Percentiles rank a stretch among this genome's conserved stretches.
phyloP scores from a whole-genome alignment of 2,329 filamentous ascomycete genomes.

The Stachybotrys chartarum region DNA sequence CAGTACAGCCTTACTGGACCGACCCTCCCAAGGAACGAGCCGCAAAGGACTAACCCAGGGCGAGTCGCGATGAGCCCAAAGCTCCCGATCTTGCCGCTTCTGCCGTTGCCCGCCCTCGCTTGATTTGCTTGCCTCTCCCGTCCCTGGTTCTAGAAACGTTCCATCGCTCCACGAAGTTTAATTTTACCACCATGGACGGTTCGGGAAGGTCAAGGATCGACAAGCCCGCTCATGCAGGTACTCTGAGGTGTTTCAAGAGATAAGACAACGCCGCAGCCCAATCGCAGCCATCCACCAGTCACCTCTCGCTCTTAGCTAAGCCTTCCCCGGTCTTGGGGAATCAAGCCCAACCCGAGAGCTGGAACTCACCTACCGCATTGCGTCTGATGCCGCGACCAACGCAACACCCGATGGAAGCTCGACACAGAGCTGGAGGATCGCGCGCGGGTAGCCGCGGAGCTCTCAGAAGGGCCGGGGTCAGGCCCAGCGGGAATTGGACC shows the following conservation, averaged over 20 bases:
- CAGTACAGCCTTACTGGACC: too few species aligned
- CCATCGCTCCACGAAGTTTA: neutral
- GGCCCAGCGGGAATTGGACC: too few species aligned
- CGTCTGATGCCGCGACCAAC: neutral
- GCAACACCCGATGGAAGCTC: neutral
- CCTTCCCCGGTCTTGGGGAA: too few species aligned
- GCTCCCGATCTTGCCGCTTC: neutral
- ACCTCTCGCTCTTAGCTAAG: neutral
- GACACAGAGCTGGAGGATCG: neutral
- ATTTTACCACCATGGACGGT: neutral
- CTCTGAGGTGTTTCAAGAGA: neutral
- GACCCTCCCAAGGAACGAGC: too few species aligned
- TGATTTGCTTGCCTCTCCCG: neutral
- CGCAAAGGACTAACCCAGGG: too few species aligned
- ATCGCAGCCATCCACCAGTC: neutral
- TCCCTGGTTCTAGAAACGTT: neutral
- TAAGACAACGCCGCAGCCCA: neutral
- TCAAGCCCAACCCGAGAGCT: too few species aligned
- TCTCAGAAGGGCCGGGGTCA: too few species aligned
- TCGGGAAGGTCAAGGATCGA: neutral
- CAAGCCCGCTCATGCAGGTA: neutral
- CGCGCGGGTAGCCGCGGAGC: neutral
- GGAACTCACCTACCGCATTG: neutral
- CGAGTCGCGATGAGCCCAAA: too few species aligned
- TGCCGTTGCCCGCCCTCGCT: neutral